Evolutionary conservation across 345 rosid species (phyloP), one percentile per base, ranked within the genome.

Genomic region (Kernera saxatilis): DNA sequence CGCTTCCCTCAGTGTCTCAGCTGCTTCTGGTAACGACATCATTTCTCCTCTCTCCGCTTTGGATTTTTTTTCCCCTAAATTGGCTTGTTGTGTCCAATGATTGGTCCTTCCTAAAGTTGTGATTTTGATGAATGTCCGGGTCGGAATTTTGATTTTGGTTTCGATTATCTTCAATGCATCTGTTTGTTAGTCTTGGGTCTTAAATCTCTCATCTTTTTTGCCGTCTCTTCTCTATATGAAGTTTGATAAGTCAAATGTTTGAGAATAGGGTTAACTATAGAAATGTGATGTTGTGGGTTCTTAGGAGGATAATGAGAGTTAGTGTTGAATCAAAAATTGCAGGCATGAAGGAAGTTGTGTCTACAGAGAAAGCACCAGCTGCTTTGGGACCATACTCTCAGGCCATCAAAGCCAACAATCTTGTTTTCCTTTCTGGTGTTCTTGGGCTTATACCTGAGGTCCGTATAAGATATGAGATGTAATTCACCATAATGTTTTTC

Each of bases 301-400:
- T 48, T 14, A 23, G 48, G 36, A 67, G 15, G 58, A 26, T 67
- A 21, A 27, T 53, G 41, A 27, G 53, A 68, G 41, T 43, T 68
- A 19, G 72, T 52, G 57, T 17, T 68, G 61, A 25, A 67, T 51
- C 1, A 1, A 1, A n/a, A 14, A 57, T 6, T 84, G 75, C 64
- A 94, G 96, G 71, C 62, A 62, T 57, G 58, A 91, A 94, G 80
- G 93, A 85, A 81, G 88, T 78, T 44, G 90, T 88, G 60, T 74
- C 72, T 23, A 90, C 98, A 1, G 88, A 89, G 27, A 90, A 92
- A 75, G 97, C 99, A 69, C 97, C 97, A 3, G 98, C 97, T 29
- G 98, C 97, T 6, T 61, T 90, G 55, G 99, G 99, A 62, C 97
- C 97, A 0, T 92, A 92, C 81, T 87, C 96, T 66, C 97, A 90